Evolutionary conservation across 768 basidiomycete genomes (phyloP), one percentile per base, ranked within the genome.

Genomic region (Kwoniella heveanensis): DNA sequence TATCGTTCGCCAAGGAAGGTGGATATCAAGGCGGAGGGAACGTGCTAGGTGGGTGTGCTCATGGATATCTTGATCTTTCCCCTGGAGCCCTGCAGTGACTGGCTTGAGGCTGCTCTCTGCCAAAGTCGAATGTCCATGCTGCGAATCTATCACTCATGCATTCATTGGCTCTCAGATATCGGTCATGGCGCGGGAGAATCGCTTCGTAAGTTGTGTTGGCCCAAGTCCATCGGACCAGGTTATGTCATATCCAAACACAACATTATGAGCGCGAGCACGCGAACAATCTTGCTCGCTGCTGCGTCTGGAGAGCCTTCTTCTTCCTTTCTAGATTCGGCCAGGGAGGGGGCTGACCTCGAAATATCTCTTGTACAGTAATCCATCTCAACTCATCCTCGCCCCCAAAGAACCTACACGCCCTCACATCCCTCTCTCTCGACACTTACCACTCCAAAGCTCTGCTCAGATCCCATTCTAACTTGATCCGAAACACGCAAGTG

Each of bases 171-270:
- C 17, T 27, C 55, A 76, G 75, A 77, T 62, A 69, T 77, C 17
- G 75, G 72, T 22, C 75, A 77, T 60, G 75, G 75, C 9, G 50
- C 70, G 22, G 75, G 75, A 7, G 75, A 77, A 60, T 77, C 75
- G 2, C 62, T 77, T 4, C 39, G 69, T 69, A 24, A 44, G 70
- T 26, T 2, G 25, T 7, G 26, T 19, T 6, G 22, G 7, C 5
- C 19, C 17, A 10, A n/a, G n/a, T 57, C 46, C 21, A 24, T 30
- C 22, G 17, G 47, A n/a, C 48, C 21, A 47, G 46, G 21, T 46
- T 21, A n/a, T n/a, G n/a, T n/a, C n/a, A n/a, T n/a, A n/a, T n/a
- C n/a, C n/a, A n/a, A n/a, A n/a, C n/a, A n/a, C n/a, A n/a, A n/a
- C n/a, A n/a, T n/a, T n/a, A n/a, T n/a, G n/a, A n/a, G n/a, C n/a